Evolutionary conservation across 345 rosid genomes (phyloP), one percentile per base, ranked within the genome.

Genomic region (Salix viminalis): DNA sequence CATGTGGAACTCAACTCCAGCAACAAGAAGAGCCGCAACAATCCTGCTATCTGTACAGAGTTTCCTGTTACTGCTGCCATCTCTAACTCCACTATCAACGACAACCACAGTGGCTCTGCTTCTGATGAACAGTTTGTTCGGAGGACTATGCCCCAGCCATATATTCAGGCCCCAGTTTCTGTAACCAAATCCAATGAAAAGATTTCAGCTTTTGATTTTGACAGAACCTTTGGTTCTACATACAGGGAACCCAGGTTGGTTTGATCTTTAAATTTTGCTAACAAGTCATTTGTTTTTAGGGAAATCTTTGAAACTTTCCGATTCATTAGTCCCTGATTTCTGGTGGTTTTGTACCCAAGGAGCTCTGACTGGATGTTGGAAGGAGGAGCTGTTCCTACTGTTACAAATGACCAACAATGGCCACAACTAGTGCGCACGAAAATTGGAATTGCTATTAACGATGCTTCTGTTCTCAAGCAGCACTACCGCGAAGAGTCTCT

Each of bases 1-100:
- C 97, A 79, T 87, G 98, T 93, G 98, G 97, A 91, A 94, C 90
- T 81, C 80, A 81, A 79, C 39, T 23, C 77, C 26, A 66, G 50
- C 34, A 52, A 50, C 82, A 84, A 82, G 71, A 89, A 77, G 85
- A 80, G 75, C 56, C 80, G 83, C 69, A 80, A 72, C 52, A 26
- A 32, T 66, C 66, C 34, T 5, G 11, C 69, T 65, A 68, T 37
- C 23, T 23, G 65, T 15, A 13, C 81, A 37, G 44, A 78, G 19
- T 7, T 77, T 70, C 70, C 83, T 6, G 42, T 54, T 56, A 56
- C 62, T 2, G 62, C 9, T 12, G 62, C 62, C 26, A 56, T 56
- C 23, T n/a, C 62, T 30, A 71, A 52, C 70, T 52, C 8, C 46
- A 64, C 46, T 13, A 7, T 37, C n/a, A 64, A 24, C 11, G 8